Percentiles rank a stretch among this genome's conserved stretches.
Evolutionary conservation across 495 filamentous ascomycete genomes (phyloP).

Genomic region (Podospora tetraspora): DNA sequence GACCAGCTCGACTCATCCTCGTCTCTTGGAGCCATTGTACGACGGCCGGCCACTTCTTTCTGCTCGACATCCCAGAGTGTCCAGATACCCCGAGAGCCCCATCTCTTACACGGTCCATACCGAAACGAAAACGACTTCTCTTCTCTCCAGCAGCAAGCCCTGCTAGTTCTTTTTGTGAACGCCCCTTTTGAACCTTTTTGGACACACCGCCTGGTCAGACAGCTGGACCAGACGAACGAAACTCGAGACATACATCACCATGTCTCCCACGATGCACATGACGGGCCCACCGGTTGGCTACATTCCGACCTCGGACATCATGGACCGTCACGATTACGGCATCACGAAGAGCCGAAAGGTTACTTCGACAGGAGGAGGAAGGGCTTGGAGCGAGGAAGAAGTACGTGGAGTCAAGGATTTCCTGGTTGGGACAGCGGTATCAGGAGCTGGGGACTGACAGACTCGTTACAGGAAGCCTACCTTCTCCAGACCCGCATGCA

Average conservation of each 20-base stretch:
- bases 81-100: conserved; percentile 2
- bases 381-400: conserved; percentile 76
- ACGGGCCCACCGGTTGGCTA: conserved; percentile 37
- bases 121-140: conserved; percentile 31
- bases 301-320: conserved; percentile 42
- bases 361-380: conserved; percentile 62
- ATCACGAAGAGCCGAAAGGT: conserved; percentile 57
- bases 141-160: conserved; percentile 30
- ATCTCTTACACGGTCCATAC: conserved; percentile 14
- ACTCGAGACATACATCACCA: conserved; percentile 23
- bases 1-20: conserved; percentile 22
- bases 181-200: conserved; percentile 14
- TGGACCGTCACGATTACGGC: conserved; percentile 50
- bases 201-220: conserved; percentile 30
- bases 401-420: conserved; percentile 40
- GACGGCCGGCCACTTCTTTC: conserved; percentile 23
- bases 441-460: conserved; percentile 13
- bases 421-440: not conserved
- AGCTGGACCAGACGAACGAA: conserved; percentile 18
- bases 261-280: conserved; percentile 47
- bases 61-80: conserved; percentile 8
- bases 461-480: conserved; percentile 62
- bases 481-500: conserved; percentile 76
- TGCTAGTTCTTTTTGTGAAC: conserved; percentile 30
- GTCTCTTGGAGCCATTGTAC: conserved; percentile 18